phyloP scores from a whole-genome alignment of 164 flowering plant genomes.

The Warburgia ugandensis region DNA sequence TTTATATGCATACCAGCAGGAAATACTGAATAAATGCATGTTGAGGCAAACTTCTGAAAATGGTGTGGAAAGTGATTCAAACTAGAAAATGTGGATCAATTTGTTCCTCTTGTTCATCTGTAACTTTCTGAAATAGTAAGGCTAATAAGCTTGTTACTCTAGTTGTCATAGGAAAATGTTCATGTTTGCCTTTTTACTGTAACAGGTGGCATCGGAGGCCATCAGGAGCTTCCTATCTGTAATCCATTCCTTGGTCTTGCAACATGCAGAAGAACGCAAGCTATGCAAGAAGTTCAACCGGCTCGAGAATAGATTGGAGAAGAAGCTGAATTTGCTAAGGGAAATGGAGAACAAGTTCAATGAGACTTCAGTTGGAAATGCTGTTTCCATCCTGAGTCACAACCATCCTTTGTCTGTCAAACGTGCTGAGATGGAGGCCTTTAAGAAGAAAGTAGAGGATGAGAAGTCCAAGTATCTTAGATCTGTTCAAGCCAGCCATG shows the following conservation, averaged over 20 bases:
- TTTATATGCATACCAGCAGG: too few relatives aligned
- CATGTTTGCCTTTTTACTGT: background rate
- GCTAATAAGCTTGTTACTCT: background rate
- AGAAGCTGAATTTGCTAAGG: conserved; percentile 32
- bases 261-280: conserved; percentile 53
- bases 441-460: conserved; percentile 40
- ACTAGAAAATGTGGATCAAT: background rate
- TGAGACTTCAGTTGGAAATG: conserved; percentile 17
- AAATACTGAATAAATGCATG: too few relatives aligned
- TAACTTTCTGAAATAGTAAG: background rate
- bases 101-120: background rate
- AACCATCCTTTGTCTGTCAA: conserved; percentile 47
- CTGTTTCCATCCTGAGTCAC: conserved; percentile 24
- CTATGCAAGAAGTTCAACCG: conserved; percentile 37
- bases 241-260: conserved; percentile 47
- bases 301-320: conserved; percentile 53
- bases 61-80: too few relatives aligned
- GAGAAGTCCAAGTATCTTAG: conserved; percentile 52
- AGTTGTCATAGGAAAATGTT: background rate
- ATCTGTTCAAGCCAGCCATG: conserved; percentile 35
- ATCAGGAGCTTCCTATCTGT: conserved; percentile 47
- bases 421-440: conserved; percentile 47
- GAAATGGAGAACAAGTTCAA: conserved; percentile 54
- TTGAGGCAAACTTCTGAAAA: too few relatives aligned
- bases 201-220: conserved; percentile 69